These are phyloP conservation scores for Magnolia changhungtana DNA, from an alignment of 164 flowering plant genomes.

Conservation along the genomic window DNA sequence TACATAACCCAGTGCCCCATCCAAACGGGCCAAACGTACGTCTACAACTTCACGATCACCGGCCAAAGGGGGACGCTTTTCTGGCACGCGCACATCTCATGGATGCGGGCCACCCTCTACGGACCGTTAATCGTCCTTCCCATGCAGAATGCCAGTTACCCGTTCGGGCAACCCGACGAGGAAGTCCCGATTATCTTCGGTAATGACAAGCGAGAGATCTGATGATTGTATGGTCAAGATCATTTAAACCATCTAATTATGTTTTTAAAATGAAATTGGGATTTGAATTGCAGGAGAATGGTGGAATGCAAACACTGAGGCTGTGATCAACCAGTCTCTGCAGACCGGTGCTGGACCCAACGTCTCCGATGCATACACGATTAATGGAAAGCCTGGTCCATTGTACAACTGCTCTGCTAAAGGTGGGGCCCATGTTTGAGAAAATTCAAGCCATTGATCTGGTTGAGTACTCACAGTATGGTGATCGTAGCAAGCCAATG, in stretches of 20 bases:
- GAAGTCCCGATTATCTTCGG: constrained; percentile 50
- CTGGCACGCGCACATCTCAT: constrained; percentile 60
- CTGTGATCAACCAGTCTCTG: constrained; percentile 20
- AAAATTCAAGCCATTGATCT: not conserved
- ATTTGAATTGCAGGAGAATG: constrained; percentile 17
- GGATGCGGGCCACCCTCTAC: constrained; percentile 50
- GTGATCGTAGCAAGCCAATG: not conserved
- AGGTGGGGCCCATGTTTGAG: constrained; percentile 16
- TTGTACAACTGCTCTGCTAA: constrained; percentile 23
- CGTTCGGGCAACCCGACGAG: constrained; percentile 50
- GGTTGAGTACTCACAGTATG: too few relatives aligned
- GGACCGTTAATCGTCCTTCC: constrained; percentile 62
- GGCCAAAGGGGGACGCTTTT: constrained; percentile 58
- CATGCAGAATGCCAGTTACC: constrained; percentile 34
- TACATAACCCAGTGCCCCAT: constrained; percentile 62
- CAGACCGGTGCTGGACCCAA: constrained; percentile 27
- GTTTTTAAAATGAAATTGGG: not conserved
- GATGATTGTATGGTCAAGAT: not conserved
- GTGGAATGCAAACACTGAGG: constrained; percentile 27
- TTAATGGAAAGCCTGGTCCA: constrained; percentile 29
- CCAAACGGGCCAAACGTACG: constrained; percentile 41
- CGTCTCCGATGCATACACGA: constrained; percentile 29
- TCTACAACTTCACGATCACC: constrained; percentile 50
- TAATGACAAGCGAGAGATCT: constrained; percentile 5
- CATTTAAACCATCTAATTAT: not conserved